These are phyloP conservation scores for Nicotiana sylvestris DNA, from an alignment of 257 asterid genomes.

Conservation along the genomic window DNA sequence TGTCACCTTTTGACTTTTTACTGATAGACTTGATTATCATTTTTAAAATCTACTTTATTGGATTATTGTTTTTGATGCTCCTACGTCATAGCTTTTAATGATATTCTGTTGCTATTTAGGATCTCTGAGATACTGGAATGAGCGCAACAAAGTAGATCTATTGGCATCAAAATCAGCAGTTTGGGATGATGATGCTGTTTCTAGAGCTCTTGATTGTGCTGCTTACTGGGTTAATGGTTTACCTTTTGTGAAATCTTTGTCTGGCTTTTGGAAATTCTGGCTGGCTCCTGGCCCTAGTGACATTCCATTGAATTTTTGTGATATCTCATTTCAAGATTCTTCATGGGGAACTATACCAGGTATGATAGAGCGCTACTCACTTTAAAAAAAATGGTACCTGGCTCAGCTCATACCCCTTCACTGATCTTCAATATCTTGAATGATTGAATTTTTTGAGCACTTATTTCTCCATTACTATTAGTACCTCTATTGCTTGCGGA, in stretches of 20 bases:
- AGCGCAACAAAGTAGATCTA: constrained; percentile 70
- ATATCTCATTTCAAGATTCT: constrained; percentile 64
- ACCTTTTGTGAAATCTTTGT: constrained; percentile 78
- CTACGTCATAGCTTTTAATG: neutral
- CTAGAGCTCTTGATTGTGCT: constrained; percentile 79
- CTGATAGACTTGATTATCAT: constrained; percentile 4
- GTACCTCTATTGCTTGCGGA: constrained; percentile 2
- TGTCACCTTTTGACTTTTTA: neutral
- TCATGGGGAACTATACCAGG: constrained; percentile 86
- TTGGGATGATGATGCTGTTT: constrained; percentile 88
- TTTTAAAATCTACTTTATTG: neutral
- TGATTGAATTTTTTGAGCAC: neutral
- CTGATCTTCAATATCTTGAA: neutral
- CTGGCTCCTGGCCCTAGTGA: constrained; percentile 56
- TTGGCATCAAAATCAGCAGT: constrained; percentile 60
- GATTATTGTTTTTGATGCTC: neutral
- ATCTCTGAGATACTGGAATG: constrained; percentile 83
- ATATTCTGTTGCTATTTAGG: constrained; percentile 33
- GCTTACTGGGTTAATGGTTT: constrained; percentile 76
- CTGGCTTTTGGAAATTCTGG: constrained; percentile 79
- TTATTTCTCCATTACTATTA: neutral
- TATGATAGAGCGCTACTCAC: constrained; percentile 15
- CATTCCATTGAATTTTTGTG: constrained; percentile 57
- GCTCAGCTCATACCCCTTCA: neutral
- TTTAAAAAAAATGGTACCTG: neutral